phyloP scores from a whole-genome alignment of 148 eudicot species.

The Nepenthes mirabilis region DNA sequence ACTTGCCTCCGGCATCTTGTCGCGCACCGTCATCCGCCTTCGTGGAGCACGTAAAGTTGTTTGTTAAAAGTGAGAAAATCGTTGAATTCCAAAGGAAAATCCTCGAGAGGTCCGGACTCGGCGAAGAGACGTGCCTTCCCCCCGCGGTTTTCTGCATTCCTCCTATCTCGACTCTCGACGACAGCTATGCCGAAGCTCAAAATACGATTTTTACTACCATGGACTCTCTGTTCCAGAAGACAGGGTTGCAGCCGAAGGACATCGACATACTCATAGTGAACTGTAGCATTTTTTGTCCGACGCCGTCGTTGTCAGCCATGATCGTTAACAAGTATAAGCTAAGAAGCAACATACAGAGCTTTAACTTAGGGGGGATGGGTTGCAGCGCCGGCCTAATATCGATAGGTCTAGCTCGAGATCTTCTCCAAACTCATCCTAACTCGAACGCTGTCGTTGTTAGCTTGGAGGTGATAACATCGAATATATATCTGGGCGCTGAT shows the following conservation, averaged over 20 bases:
- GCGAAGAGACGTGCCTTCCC: conserved; percentile 31
- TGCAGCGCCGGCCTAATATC: conserved; percentile 41
- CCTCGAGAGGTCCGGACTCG: conserved; percentile 33
- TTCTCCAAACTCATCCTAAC: conserved; percentile 9
- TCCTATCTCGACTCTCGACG: conserved; percentile 18
- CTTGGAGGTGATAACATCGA: conserved; percentile 36
- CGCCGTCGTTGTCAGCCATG: conserved; percentile 35
- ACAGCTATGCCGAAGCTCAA: conserved; percentile 22
- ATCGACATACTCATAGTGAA: conserved; percentile 28
- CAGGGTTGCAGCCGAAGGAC: conserved; percentile 17
- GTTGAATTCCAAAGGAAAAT: conserved; percentile 24
- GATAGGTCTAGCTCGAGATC: conserved; percentile 18
- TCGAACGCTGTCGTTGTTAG: conserved; percentile 32
- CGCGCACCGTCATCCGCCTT: conserved; percentile 24
- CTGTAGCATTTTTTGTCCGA: conserved; percentile 36
- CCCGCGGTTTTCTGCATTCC: conserved; percentile 24
- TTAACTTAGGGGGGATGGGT: conserved; percentile 44
- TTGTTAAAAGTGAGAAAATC: conserved; percentile 13
- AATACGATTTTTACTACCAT: conserved; percentile 19
- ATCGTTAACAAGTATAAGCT: conserved; percentile 26
- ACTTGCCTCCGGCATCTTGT: conserved; percentile 16
- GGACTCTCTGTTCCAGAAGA: conserved; percentile 16
- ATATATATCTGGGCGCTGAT: conserved; percentile 27
- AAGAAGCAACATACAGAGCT: conserved; percentile 22
- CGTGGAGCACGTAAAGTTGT: conserved; percentile 20